phyloP scores from a whole-genome alignment of 1,284 basidiomycete genomes.

The Melampsora allii-populina region DNA sequence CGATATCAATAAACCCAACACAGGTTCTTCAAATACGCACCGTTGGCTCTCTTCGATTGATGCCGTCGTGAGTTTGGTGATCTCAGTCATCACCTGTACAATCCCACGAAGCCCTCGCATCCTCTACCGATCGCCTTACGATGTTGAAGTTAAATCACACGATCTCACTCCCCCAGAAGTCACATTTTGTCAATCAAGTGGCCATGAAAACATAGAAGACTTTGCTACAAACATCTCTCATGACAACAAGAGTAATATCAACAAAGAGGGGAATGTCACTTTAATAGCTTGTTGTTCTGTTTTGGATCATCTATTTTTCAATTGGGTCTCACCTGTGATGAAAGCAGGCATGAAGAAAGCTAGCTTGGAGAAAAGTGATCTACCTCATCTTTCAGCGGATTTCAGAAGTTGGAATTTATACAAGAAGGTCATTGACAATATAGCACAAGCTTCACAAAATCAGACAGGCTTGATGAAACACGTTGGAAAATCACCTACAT shows the following conservation, averaged over 20 bases:
- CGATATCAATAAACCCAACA: not conserved
- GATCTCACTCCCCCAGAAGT: not conserved
- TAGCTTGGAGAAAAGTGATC: not conserved
- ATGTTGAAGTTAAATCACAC: not conserved
- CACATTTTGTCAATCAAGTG: not conserved
- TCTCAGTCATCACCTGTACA: conserved; percentile 2
- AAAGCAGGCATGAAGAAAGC: conserved; percentile 1
- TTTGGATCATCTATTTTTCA: conserved; percentile 10
- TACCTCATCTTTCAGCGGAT: conserved; percentile 9
- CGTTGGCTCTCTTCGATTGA: conserved; percentile 3
- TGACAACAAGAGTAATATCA: not conserved
- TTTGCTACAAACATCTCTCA: not conserved
- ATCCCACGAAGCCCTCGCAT: conserved; percentile 4
- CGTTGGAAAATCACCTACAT: conserved; percentile 1
- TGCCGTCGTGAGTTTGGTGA: not conserved
- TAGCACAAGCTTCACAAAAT: not conserved
- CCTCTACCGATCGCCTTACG: conserved; percentile 5
- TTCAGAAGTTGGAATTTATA: conserved; percentile 12
- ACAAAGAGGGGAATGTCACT: not conserved
- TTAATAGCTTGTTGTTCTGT: conserved; percentile 7
- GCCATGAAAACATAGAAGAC: not conserved
- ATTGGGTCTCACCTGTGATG: conserved; percentile 4
- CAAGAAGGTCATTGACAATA: not conserved
- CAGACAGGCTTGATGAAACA: not conserved
- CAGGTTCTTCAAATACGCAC: not conserved